Percentiles rank a stretch among this genome's conserved stretches.
These are phyloP conservation scores for Helotiales sp. DNA, from an alignment of 2,329 filamentous ascomycete species.

Conservation along the genomic window DNA sequence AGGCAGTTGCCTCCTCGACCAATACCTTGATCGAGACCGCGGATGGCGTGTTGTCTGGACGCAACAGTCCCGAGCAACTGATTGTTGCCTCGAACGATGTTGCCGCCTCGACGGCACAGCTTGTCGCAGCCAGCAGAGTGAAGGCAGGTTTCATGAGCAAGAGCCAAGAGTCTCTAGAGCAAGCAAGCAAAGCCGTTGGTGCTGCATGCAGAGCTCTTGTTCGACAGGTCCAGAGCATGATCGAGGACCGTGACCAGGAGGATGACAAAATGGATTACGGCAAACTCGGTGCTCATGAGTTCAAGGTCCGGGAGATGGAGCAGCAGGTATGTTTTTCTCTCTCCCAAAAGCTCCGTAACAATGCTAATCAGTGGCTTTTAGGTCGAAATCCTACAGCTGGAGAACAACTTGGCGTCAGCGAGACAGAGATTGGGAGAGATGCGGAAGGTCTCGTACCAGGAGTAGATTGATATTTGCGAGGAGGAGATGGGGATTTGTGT, in stretches of 20 bases:
- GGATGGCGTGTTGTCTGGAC: constrained; percentile 88
- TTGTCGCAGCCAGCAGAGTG: constrained; percentile 92
- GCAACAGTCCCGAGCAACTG: constrained; percentile 93
- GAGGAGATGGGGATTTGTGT: background rate
- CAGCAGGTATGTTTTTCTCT: constrained; percentile 76
- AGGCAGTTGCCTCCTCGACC: constrained; percentile 91
- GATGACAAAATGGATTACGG: constrained; percentile 87
- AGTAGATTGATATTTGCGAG: constrained; percentile 29
- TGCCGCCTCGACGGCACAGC: constrained; percentile 91
- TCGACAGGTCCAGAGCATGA: constrained; percentile 91
- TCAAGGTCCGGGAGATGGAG: constrained; percentile 99
- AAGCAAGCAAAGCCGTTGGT: constrained; percentile 90
- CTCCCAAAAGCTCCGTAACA: background rate
- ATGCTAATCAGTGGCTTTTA: constrained; percentile 46
- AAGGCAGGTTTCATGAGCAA: constrained; percentile 99
- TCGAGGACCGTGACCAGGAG: constrained; percentile 81
- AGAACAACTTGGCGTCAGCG: constrained; percentile 82
- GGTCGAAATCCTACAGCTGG: constrained; percentile 96
- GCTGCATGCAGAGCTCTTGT: constrained; percentile 86
- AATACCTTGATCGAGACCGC: constrained; percentile 98
- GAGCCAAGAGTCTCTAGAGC: constrained; percentile 89
- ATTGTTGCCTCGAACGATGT: constrained; percentile 98
- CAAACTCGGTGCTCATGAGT: constrained; percentile 89
- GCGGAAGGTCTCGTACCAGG: constrained; percentile 57
- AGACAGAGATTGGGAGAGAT: constrained; percentile 90